Evolutionary conservation across 73 alveolate species (phyloP).

Genomic region (Tetrahymena borealis): DNA sequence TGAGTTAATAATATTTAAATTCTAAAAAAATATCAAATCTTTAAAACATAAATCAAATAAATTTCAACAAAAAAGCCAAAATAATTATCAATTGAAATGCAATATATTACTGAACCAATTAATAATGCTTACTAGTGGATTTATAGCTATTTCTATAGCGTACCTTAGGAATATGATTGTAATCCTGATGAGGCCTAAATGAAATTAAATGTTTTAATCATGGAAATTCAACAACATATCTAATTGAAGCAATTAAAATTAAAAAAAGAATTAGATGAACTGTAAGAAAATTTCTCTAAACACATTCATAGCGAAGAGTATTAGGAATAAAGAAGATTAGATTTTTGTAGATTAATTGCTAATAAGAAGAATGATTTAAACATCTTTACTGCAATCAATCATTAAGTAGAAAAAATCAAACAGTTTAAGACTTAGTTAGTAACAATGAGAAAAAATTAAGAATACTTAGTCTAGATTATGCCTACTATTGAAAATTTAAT

Average conservation of each 20-base stretch:
- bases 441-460: background rate
- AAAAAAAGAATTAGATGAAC: background rate
- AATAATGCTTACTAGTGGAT: background rate
- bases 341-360: background rate
- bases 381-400: background rate
- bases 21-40: no score
- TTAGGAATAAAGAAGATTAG: background rate
- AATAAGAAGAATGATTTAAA: background rate
- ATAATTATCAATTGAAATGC: background rate
- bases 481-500: background rate
- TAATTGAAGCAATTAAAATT: background rate
- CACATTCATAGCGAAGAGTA: background rate
- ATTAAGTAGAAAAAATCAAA: background rate
- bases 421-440: background rate
- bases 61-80: background rate
- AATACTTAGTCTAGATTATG: background rate
- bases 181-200: background rate
- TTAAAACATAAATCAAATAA: background rate
- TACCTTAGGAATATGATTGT: background rate
- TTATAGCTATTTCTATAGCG: background rate
- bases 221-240: background rate
- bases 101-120: background rate
- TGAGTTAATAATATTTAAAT: no score
- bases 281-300: background rate
- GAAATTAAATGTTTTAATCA: background rate